Evolutionary conservation across 108 stramenopile genomes (phyloP), one percentile per base, ranked within the genome.

Genomic region (Stephanodiscus triporus): DNA sequence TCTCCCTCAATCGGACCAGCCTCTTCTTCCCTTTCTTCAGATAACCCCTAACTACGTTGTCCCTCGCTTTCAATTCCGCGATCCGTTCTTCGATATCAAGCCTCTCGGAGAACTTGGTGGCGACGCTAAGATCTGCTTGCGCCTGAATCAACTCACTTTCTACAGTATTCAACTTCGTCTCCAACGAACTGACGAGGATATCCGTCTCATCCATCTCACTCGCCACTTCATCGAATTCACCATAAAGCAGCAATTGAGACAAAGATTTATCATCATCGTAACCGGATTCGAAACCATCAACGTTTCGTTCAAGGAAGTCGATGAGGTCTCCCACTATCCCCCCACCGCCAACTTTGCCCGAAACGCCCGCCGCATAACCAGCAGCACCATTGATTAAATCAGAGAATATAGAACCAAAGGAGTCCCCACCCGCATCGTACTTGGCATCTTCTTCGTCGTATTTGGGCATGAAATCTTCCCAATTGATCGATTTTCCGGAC

Each of bases 391-490:
- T 59, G 26, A 95, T 64, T 22, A 91, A 50, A 74, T 92, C 91
- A 5, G 86, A 81, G 68, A 95, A 88, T 19, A 95, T 95, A 43
- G 86, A 61, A 27, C 83, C 83, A 72, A 91, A 95, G 3, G 88
- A 88, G 73, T 95, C 94, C 9, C 89, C 90, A 53, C 70, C 81
- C n/a, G 88, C 70, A 68, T 92, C 89, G 63, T 91, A 95, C 9
- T 83, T 72, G 51, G 77, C 58, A 66, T 93, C 85, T 50, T 86
- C 73, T 14, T 81, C 76, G 36, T 72, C 56, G 64, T 91, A 88
- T 9, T 88, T 83, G 20, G 93, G 93, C 87, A 94, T 91, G 75
- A 73, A 94, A 70, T 94, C 93, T 66, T 75, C 76, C 93, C 93
- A 94, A 67, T 82, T 84, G 57, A 78, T 63, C 54, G 78, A 75